A percentile compares a stretch with the other conserved stretches of the same genome.
phyloP scores from a whole-genome alignment of 108 stramenopile genomes.

The Craspedostauros australis region DNA sequence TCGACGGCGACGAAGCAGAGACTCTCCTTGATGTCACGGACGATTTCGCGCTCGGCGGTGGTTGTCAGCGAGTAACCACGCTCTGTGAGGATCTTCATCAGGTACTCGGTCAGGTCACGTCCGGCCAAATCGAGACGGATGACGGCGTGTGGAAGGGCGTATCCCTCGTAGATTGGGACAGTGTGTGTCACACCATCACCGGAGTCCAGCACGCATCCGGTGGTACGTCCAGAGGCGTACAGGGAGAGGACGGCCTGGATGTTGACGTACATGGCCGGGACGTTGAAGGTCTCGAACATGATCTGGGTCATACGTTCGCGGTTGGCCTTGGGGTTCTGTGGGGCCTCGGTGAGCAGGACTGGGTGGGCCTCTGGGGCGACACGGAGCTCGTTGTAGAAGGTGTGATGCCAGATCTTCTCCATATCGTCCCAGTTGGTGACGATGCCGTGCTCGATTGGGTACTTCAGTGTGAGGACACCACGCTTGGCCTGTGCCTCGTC shows the following conservation, averaged over 20 bases:
- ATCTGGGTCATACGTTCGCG: constrained; percentile 99
- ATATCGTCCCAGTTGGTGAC: constrained; percentile 98
- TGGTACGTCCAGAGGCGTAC: constrained; percentile 93
- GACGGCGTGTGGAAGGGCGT: constrained; percentile 94
- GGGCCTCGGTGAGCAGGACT: constrained; percentile 98
- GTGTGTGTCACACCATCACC: constrained; percentile 95
- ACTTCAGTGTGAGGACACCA: constrained; percentile 98
- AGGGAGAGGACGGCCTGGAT: constrained; percentile 97
- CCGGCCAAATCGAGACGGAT: constrained; percentile 92
- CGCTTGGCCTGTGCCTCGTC: constrained; percentile 98
- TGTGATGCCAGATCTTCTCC: constrained; percentile 99
- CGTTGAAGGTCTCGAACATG: constrained; percentile 99
- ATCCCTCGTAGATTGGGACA: constrained; percentile 95
- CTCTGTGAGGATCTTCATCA: constrained; percentile 93
- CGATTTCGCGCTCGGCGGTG: constrained; percentile 92
- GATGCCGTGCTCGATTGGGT: constrained; percentile 99
- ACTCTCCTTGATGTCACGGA: constrained; percentile 91
- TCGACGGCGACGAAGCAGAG: constrained; percentile 90
- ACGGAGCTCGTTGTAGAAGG: constrained; percentile 97
- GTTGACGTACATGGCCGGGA: constrained; percentile 99
- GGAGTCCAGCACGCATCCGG: constrained; percentile 91
- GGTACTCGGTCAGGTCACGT: constrained; percentile 91
- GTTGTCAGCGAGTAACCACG: constrained; percentile 92
- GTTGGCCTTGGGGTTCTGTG: constrained; percentile 99
- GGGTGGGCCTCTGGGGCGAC: constrained; percentile 97